These are phyloP conservation scores for Vaucheria bursata DNA, from an alignment of 352 stramenopile species.

Conservation along the genomic window DNA sequence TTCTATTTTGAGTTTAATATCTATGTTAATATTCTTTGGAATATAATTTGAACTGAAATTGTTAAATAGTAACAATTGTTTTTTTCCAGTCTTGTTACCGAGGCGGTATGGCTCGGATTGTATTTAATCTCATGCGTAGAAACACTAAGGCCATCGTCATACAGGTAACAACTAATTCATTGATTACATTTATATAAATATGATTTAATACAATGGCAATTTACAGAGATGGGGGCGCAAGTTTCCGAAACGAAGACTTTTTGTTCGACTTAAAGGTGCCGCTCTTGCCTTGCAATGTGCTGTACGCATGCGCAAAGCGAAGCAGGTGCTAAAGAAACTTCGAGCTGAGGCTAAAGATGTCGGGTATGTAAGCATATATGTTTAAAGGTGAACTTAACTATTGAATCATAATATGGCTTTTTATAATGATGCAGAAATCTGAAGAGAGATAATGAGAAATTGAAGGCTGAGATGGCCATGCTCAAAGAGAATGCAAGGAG, in stretches of 20 bases:
- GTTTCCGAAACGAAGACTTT: background rate
- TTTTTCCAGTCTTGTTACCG: too few species aligned
- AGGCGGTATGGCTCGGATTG: background rate
- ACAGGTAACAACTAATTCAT: background rate
- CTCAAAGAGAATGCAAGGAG: conserved; percentile 12
- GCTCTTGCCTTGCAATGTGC: conserved; percentile 29
- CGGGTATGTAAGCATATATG: background rate
- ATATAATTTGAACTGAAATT: too few species aligned
- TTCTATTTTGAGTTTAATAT: too few species aligned
- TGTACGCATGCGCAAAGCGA: conserved; percentile 15
- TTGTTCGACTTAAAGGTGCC: conserved; percentile 12
- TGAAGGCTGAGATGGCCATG: conserved; percentile 28
- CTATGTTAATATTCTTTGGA: too few species aligned
- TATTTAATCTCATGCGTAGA: background rate
- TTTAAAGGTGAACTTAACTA: background rate
- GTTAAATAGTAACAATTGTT: too few species aligned
- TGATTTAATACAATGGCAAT: background rate
- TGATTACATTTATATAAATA: background rate
- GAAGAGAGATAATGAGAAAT: conserved; percentile 33
- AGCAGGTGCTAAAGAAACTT: conserved; percentile 20
- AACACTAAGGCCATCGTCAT: background rate
- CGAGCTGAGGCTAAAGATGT: conserved; percentile 38
- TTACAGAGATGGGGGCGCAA: background rate
- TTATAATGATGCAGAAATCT: too few species aligned
- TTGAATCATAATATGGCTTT: background rate